A percentile compares a stretch with the other conserved stretches of the same genome.
These are phyloP conservation scores for Capsella bursapastoris DNA, from an alignment of 345 rosid genomes.

Conservation along the genomic window DNA sequence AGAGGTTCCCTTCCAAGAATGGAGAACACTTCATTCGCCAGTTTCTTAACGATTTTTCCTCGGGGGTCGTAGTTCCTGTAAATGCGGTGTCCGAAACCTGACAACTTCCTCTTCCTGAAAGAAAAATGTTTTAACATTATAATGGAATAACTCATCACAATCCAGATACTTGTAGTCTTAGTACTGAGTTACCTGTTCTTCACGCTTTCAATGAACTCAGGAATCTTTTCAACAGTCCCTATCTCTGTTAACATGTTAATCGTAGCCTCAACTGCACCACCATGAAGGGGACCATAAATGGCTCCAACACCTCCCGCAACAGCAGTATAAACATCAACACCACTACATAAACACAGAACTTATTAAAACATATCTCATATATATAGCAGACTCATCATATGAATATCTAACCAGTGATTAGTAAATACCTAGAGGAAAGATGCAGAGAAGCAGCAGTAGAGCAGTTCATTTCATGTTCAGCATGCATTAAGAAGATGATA, in stretches of 20 bases:
- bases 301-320: constrained; percentile 97
- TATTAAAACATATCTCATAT: constrained; percentile 5
- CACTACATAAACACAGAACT: constrained; percentile 53
- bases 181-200: constrained; percentile 64
- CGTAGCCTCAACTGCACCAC: constrained; percentile 96
- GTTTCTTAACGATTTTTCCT: constrained; percentile 76
- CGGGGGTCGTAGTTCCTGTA: constrained; percentile 96
- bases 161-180: not conserved
- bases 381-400: not conserved
- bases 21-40: constrained; percentile 91
- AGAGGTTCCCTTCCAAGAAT: constrained; percentile 96
- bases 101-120: constrained; percentile 82
- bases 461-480: constrained; percentile 98
- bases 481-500: constrained; percentile 80
- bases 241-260: constrained; percentile 88
- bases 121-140: not conserved
- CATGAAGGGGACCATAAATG: constrained; percentile 93
- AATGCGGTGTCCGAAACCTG: constrained; percentile 95
- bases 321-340: constrained; percentile 91
- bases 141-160: constrained; percentile 2
- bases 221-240: constrained; percentile 85
- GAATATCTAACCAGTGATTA: constrained; percentile 21
- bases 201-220: constrained; percentile 80
- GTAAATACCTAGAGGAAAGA: constrained; percentile 82
- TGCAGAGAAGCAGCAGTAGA: constrained; percentile 94